phyloP scores from a whole-genome alignment of 2,329 filamentous ascomycete genomes.

The Monilinia fructigena region DNA sequence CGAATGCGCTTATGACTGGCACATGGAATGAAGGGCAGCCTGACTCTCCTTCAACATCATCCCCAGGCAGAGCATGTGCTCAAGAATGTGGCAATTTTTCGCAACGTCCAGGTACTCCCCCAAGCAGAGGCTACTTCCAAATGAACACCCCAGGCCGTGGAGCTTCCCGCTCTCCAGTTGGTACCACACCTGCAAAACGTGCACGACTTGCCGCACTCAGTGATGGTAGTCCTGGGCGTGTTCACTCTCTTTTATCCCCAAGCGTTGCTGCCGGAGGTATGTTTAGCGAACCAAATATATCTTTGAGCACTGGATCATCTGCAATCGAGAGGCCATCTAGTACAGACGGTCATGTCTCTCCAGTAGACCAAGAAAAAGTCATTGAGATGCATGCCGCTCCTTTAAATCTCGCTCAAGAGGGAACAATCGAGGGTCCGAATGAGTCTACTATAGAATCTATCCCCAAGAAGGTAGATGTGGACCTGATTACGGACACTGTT shows the following conservation, averaged over 20 bases:
- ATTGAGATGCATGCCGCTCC: conserved; percentile 20
- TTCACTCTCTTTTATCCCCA: conserved; percentile 36
- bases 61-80: conserved; percentile 27
- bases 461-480: conserved; percentile 43
- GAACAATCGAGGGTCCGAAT: conserved; percentile 30
- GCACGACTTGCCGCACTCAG: conserved; percentile 31
- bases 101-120: conserved; percentile 19
- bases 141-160: conserved; percentile 25
- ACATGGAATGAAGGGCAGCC: conserved; percentile 65
- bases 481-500: conserved; percentile 84
- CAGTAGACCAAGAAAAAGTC: conserved; percentile 20
- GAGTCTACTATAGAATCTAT: conserved; percentile 22
- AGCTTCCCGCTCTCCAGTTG: conserved; percentile 27
- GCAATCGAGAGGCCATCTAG: conserved; percentile 24
- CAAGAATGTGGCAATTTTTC: conserved; percentile 24
- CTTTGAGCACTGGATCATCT: conserved; percentile 24
- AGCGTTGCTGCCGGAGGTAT: conserved; percentile 26
- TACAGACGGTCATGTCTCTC: conserved; percentile 36
- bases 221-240: conserved; percentile 32
- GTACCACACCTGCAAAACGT: conserved; percentile 34
- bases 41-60: conserved; percentile 50
- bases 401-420: conserved; percentile 30
- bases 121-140: conserved; percentile 17
- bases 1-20: conserved; percentile 53
- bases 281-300: conserved; percentile 30